Percentiles rank a stretch among this genome's conserved stretches.
Conservation (phyloP, 139 green algal species). For the Chlamydomonas eustigma region DNA sequence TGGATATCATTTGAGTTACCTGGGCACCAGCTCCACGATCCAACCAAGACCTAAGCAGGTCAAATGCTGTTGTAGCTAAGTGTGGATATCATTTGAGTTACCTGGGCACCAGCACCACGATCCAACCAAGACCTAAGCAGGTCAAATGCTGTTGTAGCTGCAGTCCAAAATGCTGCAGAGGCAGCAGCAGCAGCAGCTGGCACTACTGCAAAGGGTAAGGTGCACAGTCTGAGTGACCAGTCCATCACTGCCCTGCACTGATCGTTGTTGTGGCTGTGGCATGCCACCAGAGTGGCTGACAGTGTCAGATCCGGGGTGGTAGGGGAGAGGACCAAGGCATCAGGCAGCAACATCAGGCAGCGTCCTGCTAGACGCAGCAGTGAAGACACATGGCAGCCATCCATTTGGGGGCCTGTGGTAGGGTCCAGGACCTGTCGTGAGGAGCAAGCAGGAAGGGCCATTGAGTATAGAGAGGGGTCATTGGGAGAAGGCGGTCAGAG, state of each 20-base stretch:
- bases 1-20: no score
- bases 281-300: background rate
- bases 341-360: background rate
- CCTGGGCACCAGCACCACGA: background rate
- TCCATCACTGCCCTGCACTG: slow-evolving; percentile 2
- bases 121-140: background rate
- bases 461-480: no score
- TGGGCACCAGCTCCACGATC: background rate
- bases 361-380: background rate
- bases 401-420: background rate
- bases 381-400: background rate
- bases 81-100: no score
- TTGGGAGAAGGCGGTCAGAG: no score
- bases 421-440: background rate
- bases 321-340: background rate
- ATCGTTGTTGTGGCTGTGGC: background rate
- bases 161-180: background rate
- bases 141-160: background rate
- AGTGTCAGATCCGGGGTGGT: background rate
- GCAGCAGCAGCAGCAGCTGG: background rate
- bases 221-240: slow-evolving; percentile 2
- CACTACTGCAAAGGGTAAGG: background rate
- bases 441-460: no score
- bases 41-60: no score
- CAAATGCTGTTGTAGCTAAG: no score